These are phyloP conservation scores for Aquilaria yunnanensis DNA, from an alignment of 345 rosid species.

Conservation along the genomic window DNA sequence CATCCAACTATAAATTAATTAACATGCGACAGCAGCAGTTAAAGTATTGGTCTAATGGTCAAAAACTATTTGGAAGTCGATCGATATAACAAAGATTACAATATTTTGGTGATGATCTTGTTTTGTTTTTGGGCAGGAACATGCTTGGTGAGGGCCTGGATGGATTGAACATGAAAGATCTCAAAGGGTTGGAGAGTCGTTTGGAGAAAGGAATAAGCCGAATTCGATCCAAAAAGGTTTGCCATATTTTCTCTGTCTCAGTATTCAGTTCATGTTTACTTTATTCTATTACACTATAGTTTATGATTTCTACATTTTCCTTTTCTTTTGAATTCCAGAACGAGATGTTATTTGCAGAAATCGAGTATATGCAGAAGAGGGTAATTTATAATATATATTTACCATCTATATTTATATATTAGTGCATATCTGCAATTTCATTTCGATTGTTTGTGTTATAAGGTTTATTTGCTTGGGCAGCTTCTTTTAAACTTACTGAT, in stretches of 20 bases:
- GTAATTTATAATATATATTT: slow-evolving; percentile 21
- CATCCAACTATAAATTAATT: too few species aligned
- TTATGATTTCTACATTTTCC: slow-evolving; percentile 6
- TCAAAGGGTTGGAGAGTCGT: slow-evolving; percentile 56
- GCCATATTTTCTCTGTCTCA: neutral
- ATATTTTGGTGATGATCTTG: neutral
- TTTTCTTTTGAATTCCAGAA: slow-evolving; percentile 38
- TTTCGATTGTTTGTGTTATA: too few species aligned
- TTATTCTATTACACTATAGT: neutral
- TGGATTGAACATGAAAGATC: slow-evolving; percentile 42
- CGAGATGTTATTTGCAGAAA: slow-evolving; percentile 79
- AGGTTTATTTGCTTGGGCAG: too few species aligned
- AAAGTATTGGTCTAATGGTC: neutral
- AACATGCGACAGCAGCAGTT: neutral
- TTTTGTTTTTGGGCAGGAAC: slow-evolving; percentile 35
- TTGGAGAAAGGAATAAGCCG: slow-evolving; percentile 74
- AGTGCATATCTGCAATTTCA: too few species aligned
- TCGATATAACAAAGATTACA: neutral
- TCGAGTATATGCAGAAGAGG: slow-evolving; percentile 94
- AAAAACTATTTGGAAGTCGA: too few species aligned
- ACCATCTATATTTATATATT: neutral
- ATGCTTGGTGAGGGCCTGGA: slow-evolving; percentile 77
- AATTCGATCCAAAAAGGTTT: slow-evolving; percentile 92
- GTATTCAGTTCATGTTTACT: neutral
- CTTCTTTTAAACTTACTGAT: too few species aligned